Base-by-base conservation (phyloP, 352 stramenopile genomes). In the Phytophthora fragariae region DNA sequence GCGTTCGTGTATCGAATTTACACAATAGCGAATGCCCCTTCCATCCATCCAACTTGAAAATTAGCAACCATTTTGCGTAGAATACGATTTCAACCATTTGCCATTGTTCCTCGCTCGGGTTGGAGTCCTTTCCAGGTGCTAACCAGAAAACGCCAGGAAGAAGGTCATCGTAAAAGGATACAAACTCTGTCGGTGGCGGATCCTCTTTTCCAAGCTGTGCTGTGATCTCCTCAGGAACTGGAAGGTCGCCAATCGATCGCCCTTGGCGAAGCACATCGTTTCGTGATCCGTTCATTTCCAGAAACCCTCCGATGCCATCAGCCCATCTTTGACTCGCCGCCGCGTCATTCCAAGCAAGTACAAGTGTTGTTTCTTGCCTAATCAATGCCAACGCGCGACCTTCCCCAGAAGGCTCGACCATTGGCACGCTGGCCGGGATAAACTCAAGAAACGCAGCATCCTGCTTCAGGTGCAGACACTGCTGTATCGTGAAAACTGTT, bases 91-190 rank as follows among this genome's bases (percentile, higher is more conserved):
- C 82, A 19, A 84, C 82, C 29, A 82, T 54, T 58, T 72, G 57
- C 80, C 80, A 87, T n/a, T 65, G n/a, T 33, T 24, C 11, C 21
- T 64, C 57, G 21, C 19, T 59, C 44, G 19, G n/a, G 27, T 70
- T 33, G 21, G 49, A 66, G 29, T 24, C 41, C 6, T 65, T 57
- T 47, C 11, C 35, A 59, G 55, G 39, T 35, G 50, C 33, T 56
- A 81, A 62, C 82, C 82, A 89, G 35, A 89, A 89, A 21, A 89
- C 29, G 5, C 82, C 77, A 41, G 82, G 77, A 46, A 89, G 65
- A 24, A 76, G 68, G 46, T 89, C 82, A 56, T 87, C 79, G 39
- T 87, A 80, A 50, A 89, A 87, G 1, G 72, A 82, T 52, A 70
- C 65, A 68, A 87, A 84, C 17, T 73, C 66, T 12, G 64, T 60